Percentiles rank a stretch among this genome's conserved stretches.
These are phyloP conservation scores for Fragilaria radians DNA, from an alignment of 108 stramenopile species.

Conservation along the genomic window DNA sequence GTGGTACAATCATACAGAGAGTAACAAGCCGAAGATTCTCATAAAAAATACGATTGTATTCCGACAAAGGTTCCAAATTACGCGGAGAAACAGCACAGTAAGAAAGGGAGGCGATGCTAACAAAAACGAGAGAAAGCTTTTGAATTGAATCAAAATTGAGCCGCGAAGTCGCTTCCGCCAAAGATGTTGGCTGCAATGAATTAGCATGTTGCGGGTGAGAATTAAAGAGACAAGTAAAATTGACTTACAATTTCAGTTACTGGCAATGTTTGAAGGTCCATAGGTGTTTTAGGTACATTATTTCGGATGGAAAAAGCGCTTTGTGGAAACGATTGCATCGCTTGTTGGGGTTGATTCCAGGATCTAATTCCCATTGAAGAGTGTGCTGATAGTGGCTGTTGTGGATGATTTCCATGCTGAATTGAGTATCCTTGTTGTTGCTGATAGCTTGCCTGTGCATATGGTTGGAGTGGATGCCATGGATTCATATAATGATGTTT, in stretches of 20 bases:
- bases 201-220: too few relatives aligned
- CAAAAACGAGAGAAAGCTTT: constrained; percentile 37
- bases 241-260: too few relatives aligned
- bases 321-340: too few relatives aligned
- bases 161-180: constrained; percentile 11
- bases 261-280: too few relatives aligned
- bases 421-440: constrained; percentile 5
- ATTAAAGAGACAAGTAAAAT: too few relatives aligned
- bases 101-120: constrained; percentile 31
- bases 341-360: too few relatives aligned
- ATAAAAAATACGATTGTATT: constrained; percentile 69
- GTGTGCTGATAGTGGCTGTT: constrained; percentile 11
- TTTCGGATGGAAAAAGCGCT: too few relatives aligned
- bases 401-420: constrained; percentile 19
- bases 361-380: constrained; percentile 9
- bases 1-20: constrained; percentile 42
- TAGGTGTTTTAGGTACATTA: too few relatives aligned
- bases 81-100: constrained; percentile 78
- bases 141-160: constrained; percentile 58
- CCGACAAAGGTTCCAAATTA: constrained; percentile 30
- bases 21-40: constrained; percentile 48
- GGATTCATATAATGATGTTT: too few relatives aligned
- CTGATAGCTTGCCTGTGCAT: too few relatives aligned
- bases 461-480: too few relatives aligned
- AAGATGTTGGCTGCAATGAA: constrained; percentile 10